Evolutionary conservation across 73 alveolate genomes (phyloP), one percentile per base, ranked within the genome.

Genomic region (Paramecium biaurelia): DNA sequence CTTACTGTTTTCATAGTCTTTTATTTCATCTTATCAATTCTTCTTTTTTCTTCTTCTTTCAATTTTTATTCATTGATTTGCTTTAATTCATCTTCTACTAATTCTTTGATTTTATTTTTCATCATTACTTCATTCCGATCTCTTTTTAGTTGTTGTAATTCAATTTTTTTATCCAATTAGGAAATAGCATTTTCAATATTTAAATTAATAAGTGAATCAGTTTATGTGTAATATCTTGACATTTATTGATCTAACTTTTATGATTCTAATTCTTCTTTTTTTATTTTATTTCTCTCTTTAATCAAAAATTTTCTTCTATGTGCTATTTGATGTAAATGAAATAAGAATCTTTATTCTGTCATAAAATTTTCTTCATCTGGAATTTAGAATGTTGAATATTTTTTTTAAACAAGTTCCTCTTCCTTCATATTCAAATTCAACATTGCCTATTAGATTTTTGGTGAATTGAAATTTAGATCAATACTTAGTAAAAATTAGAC

Each of bases 211-310:
- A 38, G n/a, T 18, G 9, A 7, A 28, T 72, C 86, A 72, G 63
- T n/a, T 35, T 30, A 10, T 28, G 59, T 34, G 14, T 72, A 72
- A 35, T 72, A 21, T 28, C 86, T 72, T 34, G 45, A 8, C 34
- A 35, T 15, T 18, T 72, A 35, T 18, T 72, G 38, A 9, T 72
- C 86, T 15, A 20, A 14, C 21, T 37, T 30, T 28, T 32, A 37
- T 1, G 7, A 14, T 11, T 72, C 86, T 35, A 18, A 20, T 72
- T 72, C 86, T 11, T 34, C 58, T n/a, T 38, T 72, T 20, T 72
- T 72, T n/a, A 72, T 72, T 72, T 42, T 72, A 37, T 72, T 72
- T 37, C 86, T 72, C 58, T 72, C 63, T 72, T 72, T 72, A 12
- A 72, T 42, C 6, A 72, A 38, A 20, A 14, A 14, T n/a, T 72